A percentile compares a stretch with the other conserved stretches of the same genome.
phyloP scores from a whole-genome alignment of 2,329 filamentous ascomycete species.

The Diaporthe caulivora region DNA sequence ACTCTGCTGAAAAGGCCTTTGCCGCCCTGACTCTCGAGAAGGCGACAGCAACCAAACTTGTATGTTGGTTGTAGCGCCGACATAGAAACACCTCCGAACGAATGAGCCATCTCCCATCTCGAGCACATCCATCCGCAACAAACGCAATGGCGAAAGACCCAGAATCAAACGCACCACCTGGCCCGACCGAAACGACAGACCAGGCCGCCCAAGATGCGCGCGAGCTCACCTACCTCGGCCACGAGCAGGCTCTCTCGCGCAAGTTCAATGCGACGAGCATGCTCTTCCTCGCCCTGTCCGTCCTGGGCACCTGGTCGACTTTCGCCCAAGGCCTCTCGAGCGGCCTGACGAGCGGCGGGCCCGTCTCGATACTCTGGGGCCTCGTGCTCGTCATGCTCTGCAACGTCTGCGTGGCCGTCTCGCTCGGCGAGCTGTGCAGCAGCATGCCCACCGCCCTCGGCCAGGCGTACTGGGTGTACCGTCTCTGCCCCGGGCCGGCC shows the following conservation, averaged over 20 bases:
- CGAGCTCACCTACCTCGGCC: slow-evolving; percentile 18
- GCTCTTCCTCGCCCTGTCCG: slow-evolving; percentile 10
- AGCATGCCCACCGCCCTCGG: slow-evolving; percentile 14
- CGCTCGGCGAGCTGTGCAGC: slow-evolving; percentile 18
- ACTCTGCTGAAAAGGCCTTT: neutral
- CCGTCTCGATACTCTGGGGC: slow-evolving; percentile 18
- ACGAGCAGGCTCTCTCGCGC: slow-evolving; percentile 13
- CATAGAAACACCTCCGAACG: neutral
- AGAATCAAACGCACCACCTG: neutral
- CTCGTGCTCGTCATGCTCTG: slow-evolving; percentile 1
- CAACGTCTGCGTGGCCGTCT: slow-evolving; percentile 8
- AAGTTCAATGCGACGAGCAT: slow-evolving; percentile 15
- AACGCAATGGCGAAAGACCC: neutral
- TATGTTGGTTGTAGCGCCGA: neutral
- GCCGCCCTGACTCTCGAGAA: neutral
- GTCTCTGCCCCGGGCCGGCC: neutral
- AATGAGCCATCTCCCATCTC: neutral
- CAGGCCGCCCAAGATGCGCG: neutral
- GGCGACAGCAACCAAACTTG: too few relatives aligned
- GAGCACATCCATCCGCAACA: neutral
- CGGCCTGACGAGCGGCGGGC: slow-evolving; percentile 18
- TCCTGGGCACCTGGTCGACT: slow-evolving; percentile 1
- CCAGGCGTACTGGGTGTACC: slow-evolving; percentile 19
- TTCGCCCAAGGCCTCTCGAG: slow-evolving; percentile 8
- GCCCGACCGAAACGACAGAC: neutral